Base-by-base conservation (phyloP, 176 grass and related monocot genomes). In the Musa troglodytarum region DNA sequence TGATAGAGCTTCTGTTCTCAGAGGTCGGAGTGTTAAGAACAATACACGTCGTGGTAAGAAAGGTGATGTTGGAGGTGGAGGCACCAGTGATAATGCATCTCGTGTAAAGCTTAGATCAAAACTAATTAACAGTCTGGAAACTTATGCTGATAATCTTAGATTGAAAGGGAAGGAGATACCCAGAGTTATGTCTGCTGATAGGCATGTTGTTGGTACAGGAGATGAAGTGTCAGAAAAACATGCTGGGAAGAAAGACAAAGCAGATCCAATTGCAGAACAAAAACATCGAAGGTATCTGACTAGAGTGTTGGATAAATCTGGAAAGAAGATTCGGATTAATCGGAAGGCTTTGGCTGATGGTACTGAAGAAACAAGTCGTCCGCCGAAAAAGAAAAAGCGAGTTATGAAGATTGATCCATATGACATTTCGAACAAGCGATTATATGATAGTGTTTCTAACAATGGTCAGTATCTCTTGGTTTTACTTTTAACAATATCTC, bases 401-500 rank as follows among this genome's bases (percentile, higher is more conserved):
- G 76, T 75, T 10, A 97, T 97, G 73, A 97, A 88, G 64, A 81
- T 97, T 49, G 88, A 93, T 85, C 90, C 74, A 23, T 87, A 88
- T 70, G 94, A 97, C 63, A 83, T 67, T 70, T 97, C 94, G 8
- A 97, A 93, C 84, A 97, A 97, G 84, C 43, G 94, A 63, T 80
- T 97, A 20, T 90, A 97, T 77, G 88, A 93, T 9, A 81, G 76
- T 85, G 76, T 82, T 85, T 59, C 75, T 74, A 56, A 77, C 20
- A 80, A 77, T 67, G 90, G 94, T 92, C 26, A 0, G 50, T 53
- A 25, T 52, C 57, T 73, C 51, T 82, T 64, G 74, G 63, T 72
- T 68, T 50, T 59, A 71, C 54, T 21, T 52, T 58, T 75, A 10
- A 55, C 53, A 54, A 73, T 28, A 78, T 64, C 15, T 55, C 29